phyloP scores from a whole-genome alignment of 345 rosid genomes.

The Lepidium didymum region DNA sequence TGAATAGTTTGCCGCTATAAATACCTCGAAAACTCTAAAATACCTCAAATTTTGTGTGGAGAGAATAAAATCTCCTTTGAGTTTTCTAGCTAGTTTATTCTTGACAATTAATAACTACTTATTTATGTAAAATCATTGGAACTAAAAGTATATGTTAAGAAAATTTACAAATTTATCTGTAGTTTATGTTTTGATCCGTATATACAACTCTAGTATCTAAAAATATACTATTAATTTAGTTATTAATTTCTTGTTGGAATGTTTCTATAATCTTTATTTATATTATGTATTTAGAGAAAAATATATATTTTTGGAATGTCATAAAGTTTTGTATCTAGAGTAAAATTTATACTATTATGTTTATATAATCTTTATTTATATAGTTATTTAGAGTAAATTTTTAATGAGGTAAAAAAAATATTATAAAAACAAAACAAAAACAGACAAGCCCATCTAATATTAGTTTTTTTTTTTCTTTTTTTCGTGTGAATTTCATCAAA shows the following conservation, averaged over 20 bases:
- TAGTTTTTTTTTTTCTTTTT: slow-evolving; percentile 1
- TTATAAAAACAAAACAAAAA: not conserved
- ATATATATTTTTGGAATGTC: not conserved
- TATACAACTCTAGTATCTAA: not conserved
- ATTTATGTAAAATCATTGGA: not conserved
- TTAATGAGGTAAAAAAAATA: slow-evolving; percentile 12
- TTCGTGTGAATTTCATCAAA: not conserved
- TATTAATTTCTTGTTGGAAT: not conserved
- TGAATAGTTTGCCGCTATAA: no score
- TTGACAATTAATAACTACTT: not conserved
- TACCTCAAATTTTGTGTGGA: no score
- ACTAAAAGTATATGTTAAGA: not conserved
- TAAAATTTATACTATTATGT: no score
- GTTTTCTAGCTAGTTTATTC: no score
- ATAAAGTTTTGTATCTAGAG: no score
- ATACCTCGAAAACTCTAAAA: no score
- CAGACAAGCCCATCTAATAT: not conserved
- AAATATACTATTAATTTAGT: not conserved
- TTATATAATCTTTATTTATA: no score
- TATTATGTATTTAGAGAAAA: no score
- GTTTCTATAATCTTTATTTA: not conserved
- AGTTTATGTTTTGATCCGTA: not conserved
- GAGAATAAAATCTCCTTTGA: no score
- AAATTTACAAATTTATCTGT: not conserved
- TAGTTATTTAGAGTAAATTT: no score